Evolutionary conservation across 306 rosid genomes (phyloP).

Genomic region (Casuarina cunninghamiana): DNA sequence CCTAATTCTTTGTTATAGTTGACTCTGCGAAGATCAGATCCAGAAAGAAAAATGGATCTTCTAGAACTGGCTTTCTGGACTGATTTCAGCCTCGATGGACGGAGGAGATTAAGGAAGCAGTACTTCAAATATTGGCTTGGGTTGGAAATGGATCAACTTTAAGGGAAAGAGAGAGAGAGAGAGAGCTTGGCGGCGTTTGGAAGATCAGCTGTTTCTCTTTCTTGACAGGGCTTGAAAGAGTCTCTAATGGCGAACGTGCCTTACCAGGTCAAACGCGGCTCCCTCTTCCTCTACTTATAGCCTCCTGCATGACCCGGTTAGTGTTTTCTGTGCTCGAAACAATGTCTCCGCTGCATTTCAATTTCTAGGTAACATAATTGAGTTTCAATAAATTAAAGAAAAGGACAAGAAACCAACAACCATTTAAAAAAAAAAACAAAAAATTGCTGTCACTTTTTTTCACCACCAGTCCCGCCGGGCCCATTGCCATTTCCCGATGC

Average conservation of each 20-base stretch:
- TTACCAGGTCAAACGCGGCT: slow-evolving; percentile 53
- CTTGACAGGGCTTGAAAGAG: neutral
- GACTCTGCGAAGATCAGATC: slow-evolving; percentile 18
- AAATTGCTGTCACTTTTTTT: neutral
- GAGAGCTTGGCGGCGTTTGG: neutral
- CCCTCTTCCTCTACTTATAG: neutral
- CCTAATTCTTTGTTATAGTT: neutral
- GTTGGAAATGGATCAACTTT: neutral
- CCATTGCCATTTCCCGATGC: slow-evolving; percentile 10
- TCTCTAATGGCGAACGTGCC: slow-evolving; percentile 14
- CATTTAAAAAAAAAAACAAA: neutral
- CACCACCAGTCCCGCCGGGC: slow-evolving; percentile 20
- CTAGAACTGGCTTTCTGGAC: neutral
- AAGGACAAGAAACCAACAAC: neutral
- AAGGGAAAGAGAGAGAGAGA: neutral
- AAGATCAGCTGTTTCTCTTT: neutral
- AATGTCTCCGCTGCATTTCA: too few species aligned
- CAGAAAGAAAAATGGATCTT: neutral
- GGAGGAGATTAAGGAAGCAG: slow-evolving; percentile 9
- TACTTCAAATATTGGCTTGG: neutral
- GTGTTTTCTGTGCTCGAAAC: neutral
- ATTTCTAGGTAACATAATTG: neutral
- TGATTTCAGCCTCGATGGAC: slow-evolving; percentile 24
- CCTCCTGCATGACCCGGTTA: neutral
- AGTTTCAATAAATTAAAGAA: neutral